These are phyloP conservation scores for Herpomyces periplanetae DNA, from an alignment of 2,329 filamentous ascomycete genomes.

Conservation along the genomic window DNA sequence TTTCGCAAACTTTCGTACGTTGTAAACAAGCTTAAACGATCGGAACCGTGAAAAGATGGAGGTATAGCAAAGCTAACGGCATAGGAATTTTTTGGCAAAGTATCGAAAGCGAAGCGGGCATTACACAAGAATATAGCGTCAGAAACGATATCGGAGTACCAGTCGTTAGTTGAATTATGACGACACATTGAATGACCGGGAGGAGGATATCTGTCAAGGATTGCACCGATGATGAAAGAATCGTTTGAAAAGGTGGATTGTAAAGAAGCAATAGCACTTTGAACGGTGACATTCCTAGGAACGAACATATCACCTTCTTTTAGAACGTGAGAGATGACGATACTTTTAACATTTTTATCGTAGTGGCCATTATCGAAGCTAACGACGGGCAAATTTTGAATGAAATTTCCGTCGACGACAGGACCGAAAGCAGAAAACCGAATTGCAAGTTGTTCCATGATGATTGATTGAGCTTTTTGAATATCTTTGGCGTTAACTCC, in stretches of 20 bases:
- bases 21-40: conserved; percentile 10
- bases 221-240: conserved; percentile 5
- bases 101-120: conserved; percentile 8
- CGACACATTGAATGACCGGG: conserved; percentile 5
- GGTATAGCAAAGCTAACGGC: conserved; percentile 9
- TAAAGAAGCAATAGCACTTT: conserved; percentile 7
- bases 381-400: conserved; percentile 6
- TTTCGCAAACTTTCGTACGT: no score
- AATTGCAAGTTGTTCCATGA: no score
- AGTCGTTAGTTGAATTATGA: conserved; percentile 7
- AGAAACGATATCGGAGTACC: no score
- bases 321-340: conserved; percentile 7
- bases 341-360: conserved; percentile 6
- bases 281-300: conserved; percentile 3
- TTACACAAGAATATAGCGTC: no score
- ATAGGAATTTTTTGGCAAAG: conserved; percentile 7
- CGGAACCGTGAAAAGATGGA: conserved; percentile 9
- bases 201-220: conserved; percentile 6
- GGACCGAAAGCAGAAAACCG: conserved; percentile 7
- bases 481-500: conserved; percentile 3
- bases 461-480: conserved; percentile 5
- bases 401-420: conserved; percentile 6
- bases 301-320: conserved; percentile 7
- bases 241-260: conserved; percentile 6
- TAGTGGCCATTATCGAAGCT: conserved; percentile 7